Evolutionary conservation across 2,329 filamentous ascomycete species (phyloP), one percentile per base, ranked within the genome.

Genomic region (Paecilomyces niveus): DNA sequence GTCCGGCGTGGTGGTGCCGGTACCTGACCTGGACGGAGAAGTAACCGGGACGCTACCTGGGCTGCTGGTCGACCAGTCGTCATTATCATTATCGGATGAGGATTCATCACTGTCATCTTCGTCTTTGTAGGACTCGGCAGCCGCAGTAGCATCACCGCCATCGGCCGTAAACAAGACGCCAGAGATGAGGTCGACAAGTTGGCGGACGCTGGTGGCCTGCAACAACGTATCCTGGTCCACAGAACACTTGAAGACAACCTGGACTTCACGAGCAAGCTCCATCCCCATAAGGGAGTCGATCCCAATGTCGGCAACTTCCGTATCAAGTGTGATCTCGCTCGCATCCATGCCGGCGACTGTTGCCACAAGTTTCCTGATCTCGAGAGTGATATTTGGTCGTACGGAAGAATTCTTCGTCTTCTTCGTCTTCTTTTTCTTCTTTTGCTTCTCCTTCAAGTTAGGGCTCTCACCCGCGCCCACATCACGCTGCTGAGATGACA

Each of bases 201-300:
- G 52, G 13, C 24, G 32, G 22, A 61, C 60, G n/a, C 68, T 67
- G 3, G 66, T 68, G 10, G 71, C 63, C 8, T 71, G 65, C 57
- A 74, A 65, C 2, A 71, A 55, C 26, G 72, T 63, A 1, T 63
- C 64, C 7, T 59, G 59, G 3, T 64, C 54, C 3, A 77, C 56
- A 0, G 66, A 69, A 54, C 67, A 68, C 3, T 72, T 68, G 59
- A 81, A 79, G 24, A 57, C 53, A 13, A 49, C 54, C 33, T 61
- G 57, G 10, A 61, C 33, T 55, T 81, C 80, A 1, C 70, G 69
- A 0, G 67, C 72, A 54, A 82, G 61, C 62, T 82, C 80, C 75
- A 80, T 81, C 0, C 71, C 76, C 73, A 80, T 77, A 0, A 82
- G 68, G 0, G 80, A 82, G 64, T 82, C 80, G 11, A 77, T 65